These are phyloP conservation scores for Clavispora fructus DNA, from an alignment of 805 yeast genomes.

Conservation along the genomic window DNA sequence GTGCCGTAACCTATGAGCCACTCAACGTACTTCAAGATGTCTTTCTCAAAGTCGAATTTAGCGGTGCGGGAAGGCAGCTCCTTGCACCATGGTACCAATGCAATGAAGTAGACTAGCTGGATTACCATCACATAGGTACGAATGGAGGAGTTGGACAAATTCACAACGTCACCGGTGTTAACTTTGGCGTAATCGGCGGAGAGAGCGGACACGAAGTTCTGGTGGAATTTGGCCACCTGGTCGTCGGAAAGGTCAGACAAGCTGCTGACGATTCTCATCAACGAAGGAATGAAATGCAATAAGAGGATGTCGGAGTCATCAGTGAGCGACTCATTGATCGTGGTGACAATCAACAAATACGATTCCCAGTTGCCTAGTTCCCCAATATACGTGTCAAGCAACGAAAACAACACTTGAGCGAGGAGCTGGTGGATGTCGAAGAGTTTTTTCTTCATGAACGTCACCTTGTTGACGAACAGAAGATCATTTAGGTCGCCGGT, in stretches of 20 bases:
- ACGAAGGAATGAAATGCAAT: constrained; percentile 59
- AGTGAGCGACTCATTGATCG: constrained; percentile 39
- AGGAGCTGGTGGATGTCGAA: constrained; percentile 65
- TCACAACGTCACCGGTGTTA: constrained; percentile 19
- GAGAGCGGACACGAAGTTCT: constrained; percentile 33
- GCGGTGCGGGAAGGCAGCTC: constrained; percentile 32
- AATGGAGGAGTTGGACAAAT: constrained; percentile 27
- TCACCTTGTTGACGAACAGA: constrained; percentile 35
- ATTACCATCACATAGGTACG: constrained; percentile 40
- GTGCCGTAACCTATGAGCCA: constrained; percentile 60
- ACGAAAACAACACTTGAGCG: constrained; percentile 58
- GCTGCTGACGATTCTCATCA: constrained; percentile 41
- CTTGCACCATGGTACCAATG: constrained; percentile 68
- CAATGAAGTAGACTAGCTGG: constrained; percentile 46
- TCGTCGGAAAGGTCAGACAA: constrained; percentile 38
- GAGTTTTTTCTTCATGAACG: constrained; percentile 58
- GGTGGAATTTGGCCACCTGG: constrained; percentile 29
- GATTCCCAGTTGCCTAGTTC: constrained; percentile 25
- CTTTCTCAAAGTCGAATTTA: constrained; percentile 48
- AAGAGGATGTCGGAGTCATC: constrained; percentile 57
- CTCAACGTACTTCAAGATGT: constrained; percentile 56
- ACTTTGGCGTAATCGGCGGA: constrained; percentile 21
- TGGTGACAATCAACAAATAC: constrained; percentile 38
- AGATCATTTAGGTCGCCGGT: constrained; percentile 45
- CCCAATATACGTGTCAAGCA: constrained; percentile 34